Evolutionary conservation across 306 rosid species (phyloP), one percentile per base, ranked within the genome.

Genomic region (Alnus rubra): DNA sequence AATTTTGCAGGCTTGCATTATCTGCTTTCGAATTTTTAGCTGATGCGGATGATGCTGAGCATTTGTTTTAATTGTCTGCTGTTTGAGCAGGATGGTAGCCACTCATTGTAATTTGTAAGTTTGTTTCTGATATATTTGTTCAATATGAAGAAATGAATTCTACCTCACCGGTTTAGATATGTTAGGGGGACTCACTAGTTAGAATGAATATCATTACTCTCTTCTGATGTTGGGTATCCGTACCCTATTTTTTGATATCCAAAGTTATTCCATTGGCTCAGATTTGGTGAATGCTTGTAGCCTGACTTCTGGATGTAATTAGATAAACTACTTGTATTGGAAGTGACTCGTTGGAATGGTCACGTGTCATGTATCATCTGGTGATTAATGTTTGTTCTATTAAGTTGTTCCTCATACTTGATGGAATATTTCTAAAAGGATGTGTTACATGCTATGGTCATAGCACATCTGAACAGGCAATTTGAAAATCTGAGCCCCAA

Each of bases 1-100:
- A 74, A 76, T 84, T 49, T 79, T 91, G 93, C 97, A 93, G 97
- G 97, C 94, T 93, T 78, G 86, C 86, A 52, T 74, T 93, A 82
- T 76, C 90, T 37, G 89, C 76, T 50, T 88, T 91, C 88, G 80
- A 84, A 86, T 83, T 85, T 39, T 84, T 93, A 77, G 84, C 89
- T 48, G 71, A 79, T 28, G 95, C 84, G 55, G 98, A 88, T 58
- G 87, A 89, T 78, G 79, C 86, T 55, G 64, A 74, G 79, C 80
- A 87, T 64, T 77, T 86, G 54, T 90, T 84, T 81, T 83, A 81
- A 78, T 77, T 63, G 37, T 35, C 67, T n/a, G 55, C 80, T 80
- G 72, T 81, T 81, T 78, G 79, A 77, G 88, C 86, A 67, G 58
- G 79, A 35, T 82, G 79, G 19, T 74, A 79, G 78, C 82, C 44